Conservation (phyloP, 441 rosid genomes). For the Populus hybrid region DNA sequence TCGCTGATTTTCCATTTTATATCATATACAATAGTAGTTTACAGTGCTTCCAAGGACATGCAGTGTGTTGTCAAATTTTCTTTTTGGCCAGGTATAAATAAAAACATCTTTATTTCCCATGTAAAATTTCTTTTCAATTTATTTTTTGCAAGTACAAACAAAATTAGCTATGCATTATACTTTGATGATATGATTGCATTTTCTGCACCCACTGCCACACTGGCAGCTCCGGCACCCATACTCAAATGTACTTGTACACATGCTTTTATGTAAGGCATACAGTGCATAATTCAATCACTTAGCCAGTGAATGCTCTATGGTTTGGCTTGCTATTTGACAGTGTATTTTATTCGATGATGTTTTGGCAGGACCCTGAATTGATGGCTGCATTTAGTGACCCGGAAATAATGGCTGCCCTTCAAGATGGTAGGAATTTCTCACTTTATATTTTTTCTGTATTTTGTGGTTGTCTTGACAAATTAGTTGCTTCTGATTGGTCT, state of each 20-base stretch:
- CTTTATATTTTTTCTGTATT: not conserved
- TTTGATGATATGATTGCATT: not conserved
- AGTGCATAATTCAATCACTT: not conserved
- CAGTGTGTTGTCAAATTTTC: constrained; percentile 20
- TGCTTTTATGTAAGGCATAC: not conserved
- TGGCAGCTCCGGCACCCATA: not conserved
- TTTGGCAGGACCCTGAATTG: constrained; percentile 81
- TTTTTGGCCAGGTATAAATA: too few species aligned
- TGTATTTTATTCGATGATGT: not conserved
- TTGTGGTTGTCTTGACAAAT: not conserved
- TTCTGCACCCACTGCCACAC: not conserved
- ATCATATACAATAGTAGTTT: constrained; percentile 17
- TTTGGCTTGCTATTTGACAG: not conserved
- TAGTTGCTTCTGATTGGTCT: not conserved
- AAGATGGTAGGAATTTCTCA: constrained; percentile 60
- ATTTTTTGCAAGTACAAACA: not conserved
- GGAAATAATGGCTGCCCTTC: constrained; percentile 96
- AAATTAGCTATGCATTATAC: not conserved
- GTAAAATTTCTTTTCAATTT: constrained; percentile 22
- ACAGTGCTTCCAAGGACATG: constrained; percentile 36
- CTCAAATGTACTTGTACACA: constrained; percentile 22
- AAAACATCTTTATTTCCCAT: not conserved
- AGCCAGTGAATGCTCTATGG: constrained; percentile 14
- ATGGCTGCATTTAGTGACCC: constrained; percentile 94
- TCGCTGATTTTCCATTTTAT: not conserved